phyloP scores from a whole-genome alignment of 148 eudicot genomes.

The Silene conica region DNA sequence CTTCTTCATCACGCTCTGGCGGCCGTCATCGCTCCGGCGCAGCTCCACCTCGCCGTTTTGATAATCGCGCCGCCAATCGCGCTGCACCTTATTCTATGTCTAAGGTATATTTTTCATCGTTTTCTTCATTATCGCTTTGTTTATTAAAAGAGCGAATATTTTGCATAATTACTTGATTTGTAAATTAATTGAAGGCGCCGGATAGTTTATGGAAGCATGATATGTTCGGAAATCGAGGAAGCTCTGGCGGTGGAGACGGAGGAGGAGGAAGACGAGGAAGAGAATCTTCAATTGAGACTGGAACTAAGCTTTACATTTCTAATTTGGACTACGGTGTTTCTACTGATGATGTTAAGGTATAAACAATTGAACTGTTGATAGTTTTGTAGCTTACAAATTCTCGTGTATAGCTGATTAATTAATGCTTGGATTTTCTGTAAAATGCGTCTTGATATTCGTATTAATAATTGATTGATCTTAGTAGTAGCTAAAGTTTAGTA shows the following conservation, averaged over 20 bases:
- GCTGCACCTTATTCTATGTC: slow-evolving; percentile 54
- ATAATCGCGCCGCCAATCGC: slow-evolving; percentile 58
- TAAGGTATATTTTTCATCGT: slow-evolving; percentile 31
- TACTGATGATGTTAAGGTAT: slow-evolving; percentile 84
- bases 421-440: too few species aligned
- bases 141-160: not conserved
- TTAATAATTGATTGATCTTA: not conserved
- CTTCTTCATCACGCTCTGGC: slow-evolving; percentile 41
- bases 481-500: not conserved
- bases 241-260: slow-evolving; percentile 21
- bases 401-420: too few species aligned
- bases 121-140: not conserved
- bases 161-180: not conserved
- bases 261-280: slow-evolving; percentile 21
- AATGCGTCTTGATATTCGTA: too few species aligned
- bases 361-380: not conserved
- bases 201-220: slow-evolving; percentile 68
- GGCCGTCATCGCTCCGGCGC: slow-evolving; percentile 27
- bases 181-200: slow-evolving; percentile 41
- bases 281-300: slow-evolving; percentile 63
- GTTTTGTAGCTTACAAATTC: not conserved
- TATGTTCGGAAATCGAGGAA: slow-evolving; percentile 46
- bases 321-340: slow-evolving; percentile 92
- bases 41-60: slow-evolving; percentile 64
- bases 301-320: slow-evolving; percentile 85